Evolutionary conservation across 306 rosid genomes (phyloP).

Genomic region (Heteromeles arbutifolia): DNA sequence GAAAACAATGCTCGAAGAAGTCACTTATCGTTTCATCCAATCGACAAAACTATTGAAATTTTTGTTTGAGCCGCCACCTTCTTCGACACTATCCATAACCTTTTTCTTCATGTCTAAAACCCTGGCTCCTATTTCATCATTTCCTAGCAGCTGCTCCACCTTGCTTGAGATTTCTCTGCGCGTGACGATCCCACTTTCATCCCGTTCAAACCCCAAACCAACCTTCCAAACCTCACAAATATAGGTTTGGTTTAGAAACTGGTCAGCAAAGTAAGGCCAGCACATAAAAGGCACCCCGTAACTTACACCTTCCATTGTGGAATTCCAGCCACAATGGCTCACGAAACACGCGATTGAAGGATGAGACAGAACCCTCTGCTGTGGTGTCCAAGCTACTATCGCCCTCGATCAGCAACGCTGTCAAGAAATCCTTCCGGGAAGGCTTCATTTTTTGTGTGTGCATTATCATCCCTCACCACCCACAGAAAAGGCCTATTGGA

Average conservation of each 20-base stretch:
- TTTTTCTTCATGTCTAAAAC: slow-evolving; percentile 33
- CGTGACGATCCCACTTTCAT: slow-evolving; percentile 31
- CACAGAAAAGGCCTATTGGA: not conserved
- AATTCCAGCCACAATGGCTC: not conserved
- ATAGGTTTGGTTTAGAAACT: not conserved
- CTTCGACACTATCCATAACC: slow-evolving; percentile 12
- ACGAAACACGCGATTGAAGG: not conserved
- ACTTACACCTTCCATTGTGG: not conserved
- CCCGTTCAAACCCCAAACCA: slow-evolving; percentile 31
- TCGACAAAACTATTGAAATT: slow-evolving; percentile 37
- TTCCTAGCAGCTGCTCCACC: slow-evolving; percentile 31
- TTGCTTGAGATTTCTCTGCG: slow-evolving; percentile 38
- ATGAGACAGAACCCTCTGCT: not conserved
- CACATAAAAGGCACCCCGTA: not conserved
- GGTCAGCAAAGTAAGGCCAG: not conserved
- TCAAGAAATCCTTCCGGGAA: not conserved
- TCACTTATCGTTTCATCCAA: slow-evolving; percentile 41
- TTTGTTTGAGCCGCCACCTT: slow-evolving; percentile 40
- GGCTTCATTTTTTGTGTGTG: not conserved
- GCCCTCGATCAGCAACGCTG: not conserved
- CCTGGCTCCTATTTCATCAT: slow-evolving; percentile 32
- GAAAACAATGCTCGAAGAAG: not conserved
- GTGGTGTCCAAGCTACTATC: not conserved
- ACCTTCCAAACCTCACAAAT: slow-evolving; percentile 47
- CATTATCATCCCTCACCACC: not conserved